A percentile compares a stretch with the other conserved stretches of the same genome.
phyloP scores from a whole-genome alignment of 768 basidiomycete species.

The Rhodotorula diobovata region DNA sequence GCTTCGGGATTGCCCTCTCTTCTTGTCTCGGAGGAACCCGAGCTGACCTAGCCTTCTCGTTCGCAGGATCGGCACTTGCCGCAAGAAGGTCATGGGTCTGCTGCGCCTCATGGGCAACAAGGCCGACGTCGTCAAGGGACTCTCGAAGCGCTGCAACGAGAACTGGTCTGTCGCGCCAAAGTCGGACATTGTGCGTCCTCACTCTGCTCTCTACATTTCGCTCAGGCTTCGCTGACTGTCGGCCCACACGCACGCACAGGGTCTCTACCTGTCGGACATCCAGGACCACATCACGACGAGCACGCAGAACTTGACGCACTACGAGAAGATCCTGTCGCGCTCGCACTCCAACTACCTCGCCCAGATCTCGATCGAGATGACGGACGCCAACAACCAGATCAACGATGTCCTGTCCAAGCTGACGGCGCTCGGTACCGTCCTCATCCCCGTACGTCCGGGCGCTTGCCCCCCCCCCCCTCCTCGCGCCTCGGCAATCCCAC shows the following conservation, averaged over 20 bases:
- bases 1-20: too few relatives aligned
- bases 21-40: too few relatives aligned
- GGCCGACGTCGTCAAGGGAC: conserved; percentile 97
- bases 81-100: conserved; percentile 99
- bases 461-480: accelerated
- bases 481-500: too few relatives aligned
- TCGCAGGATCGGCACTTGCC: conserved; percentile 82
- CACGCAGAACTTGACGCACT: conserved; percentile 99
- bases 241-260: conserved; percentile 9
- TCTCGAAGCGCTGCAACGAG: conserved; percentile 96
- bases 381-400: conserved; percentile 97
- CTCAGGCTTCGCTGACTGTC: background rate
- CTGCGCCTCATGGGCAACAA: conserved; percentile 97
- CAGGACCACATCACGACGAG: conserved; percentile 97
- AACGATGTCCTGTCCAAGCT: conserved; percentile 97
- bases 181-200: conserved; percentile 85
- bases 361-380: conserved; percentile 96
- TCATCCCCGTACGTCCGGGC: conserved; percentile 68
- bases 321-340: conserved; percentile 97
- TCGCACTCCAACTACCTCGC: conserved; percentile 99
- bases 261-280: conserved; percentile 37
- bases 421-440: conserved; percentile 92
- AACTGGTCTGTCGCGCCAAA: conserved; percentile 98
- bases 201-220: conserved; percentile 60
- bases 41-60: background rate